Evolutionary conservation across 495 filamentous ascomycete genomes (phyloP).

Genomic region (Acidomyces sp.): DNA sequence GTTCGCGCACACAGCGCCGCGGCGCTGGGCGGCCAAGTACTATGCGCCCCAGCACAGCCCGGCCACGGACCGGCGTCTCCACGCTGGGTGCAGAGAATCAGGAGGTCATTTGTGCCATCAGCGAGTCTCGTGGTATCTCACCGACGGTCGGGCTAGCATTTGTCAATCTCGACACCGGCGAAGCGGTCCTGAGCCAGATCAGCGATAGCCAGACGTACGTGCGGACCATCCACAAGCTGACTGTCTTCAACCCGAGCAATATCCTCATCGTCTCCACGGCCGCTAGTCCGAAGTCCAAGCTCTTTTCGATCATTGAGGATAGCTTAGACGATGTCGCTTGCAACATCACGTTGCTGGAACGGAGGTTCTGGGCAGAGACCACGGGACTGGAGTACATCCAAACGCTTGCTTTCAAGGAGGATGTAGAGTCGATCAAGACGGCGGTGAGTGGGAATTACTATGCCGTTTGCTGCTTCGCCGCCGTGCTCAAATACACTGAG

Average conservation of each 20-base stretch:
- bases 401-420: constrained; percentile 58
- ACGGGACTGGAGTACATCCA: constrained; percentile 67
- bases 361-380: constrained; percentile 80
- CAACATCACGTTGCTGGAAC: constrained; percentile 52
- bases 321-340: constrained; percentile 43
- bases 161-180: constrained; percentile 69
- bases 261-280: constrained; percentile 59
- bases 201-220: constrained; percentile 81
- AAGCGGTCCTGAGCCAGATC: constrained; percentile 78
- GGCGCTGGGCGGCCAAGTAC: constrained; percentile 35
- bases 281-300: constrained; percentile 56
- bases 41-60: constrained; percentile 24
- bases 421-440: constrained; percentile 65
- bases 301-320: constrained; percentile 61
- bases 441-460: constrained; percentile 77
- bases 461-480: constrained; percentile 76
- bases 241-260: constrained; percentile 62
- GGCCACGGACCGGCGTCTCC: constrained; percentile 57
- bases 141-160: constrained; percentile 83
- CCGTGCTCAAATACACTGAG: constrained; percentile 74
- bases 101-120: constrained; percentile 77
- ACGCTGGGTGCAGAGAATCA: constrained; percentile 48
- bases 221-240: constrained; percentile 68
- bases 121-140: constrained; percentile 73
- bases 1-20: constrained; percentile 32